Evolutionary conservation across 1,284 basidiomycete species (phyloP).

Genomic region (Naganishia liquefaciens): DNA sequence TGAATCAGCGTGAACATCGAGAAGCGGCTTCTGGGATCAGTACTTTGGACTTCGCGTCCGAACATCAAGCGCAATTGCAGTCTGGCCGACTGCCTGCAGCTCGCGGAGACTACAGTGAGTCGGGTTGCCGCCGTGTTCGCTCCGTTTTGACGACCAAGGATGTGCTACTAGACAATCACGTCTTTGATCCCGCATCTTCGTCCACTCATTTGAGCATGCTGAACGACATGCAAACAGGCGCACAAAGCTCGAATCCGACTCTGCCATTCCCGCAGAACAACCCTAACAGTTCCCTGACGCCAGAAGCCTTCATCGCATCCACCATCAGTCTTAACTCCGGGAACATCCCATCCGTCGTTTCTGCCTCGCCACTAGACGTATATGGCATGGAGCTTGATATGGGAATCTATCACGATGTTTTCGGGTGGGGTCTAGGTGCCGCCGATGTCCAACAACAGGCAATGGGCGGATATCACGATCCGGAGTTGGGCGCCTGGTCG

Average conservation of each 20-base stretch:
- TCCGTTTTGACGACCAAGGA: too few relatives aligned
- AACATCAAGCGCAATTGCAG: neutral
- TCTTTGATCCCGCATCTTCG: neutral
- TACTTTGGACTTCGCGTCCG: neutral
- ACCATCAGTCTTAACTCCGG: constrained; percentile 16
- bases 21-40: neutral
- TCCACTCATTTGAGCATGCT: neutral
- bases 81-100: neutral
- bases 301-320: constrained; percentile 24
- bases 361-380: constrained; percentile 13
- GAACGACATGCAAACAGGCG: neutral
- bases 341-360: constrained; percentile 11
- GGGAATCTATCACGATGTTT: constrained; percentile 41
- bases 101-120: neutral
- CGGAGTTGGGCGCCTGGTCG: constrained; percentile 32
- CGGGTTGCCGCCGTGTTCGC: too few relatives aligned
- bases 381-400: constrained; percentile 19
- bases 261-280: constrained; percentile 18
- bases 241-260: neutral
- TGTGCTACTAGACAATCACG: neutral
- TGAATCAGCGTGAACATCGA: neutral
- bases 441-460: constrained; percentile 39
- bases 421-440: constrained; percentile 43
- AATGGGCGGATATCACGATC: neutral
- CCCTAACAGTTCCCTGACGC: constrained; percentile 11